Percentiles rank a stretch among this genome's conserved stretches.
phyloP scores from a whole-genome alignment of 371 early-diverging fungal species.

The Dichotomocladium elegans region DNA sequence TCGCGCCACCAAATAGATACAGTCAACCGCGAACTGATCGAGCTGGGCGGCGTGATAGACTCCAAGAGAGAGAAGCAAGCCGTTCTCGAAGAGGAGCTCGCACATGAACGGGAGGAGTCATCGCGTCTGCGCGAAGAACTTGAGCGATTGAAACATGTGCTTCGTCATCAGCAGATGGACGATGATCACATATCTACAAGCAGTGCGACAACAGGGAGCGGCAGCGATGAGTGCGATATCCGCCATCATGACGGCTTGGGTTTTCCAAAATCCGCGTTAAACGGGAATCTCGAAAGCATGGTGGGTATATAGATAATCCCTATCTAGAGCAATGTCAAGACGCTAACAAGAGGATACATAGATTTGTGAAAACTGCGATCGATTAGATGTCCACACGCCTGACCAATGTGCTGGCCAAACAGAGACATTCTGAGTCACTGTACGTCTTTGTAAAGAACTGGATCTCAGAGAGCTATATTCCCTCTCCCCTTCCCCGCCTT shows the following conservation, averaged over 20 bases:
- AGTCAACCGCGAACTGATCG: conserved; percentile 66
- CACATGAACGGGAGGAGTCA: conserved; percentile 48
- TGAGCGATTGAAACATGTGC: conserved; percentile 28
- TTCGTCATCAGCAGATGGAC: neutral
- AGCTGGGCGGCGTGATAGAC: conserved; percentile 68
- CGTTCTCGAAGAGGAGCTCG: conserved; percentile 66
- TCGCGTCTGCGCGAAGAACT: conserved; percentile 49
- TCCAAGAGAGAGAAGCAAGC: conserved; percentile 73
- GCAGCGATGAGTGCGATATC: conserved; percentile 7
- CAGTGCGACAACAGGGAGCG: no score
- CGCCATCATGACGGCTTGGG: conserved; percentile 45
- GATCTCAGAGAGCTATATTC: no score
- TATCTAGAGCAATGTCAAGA: conserved; percentile 62
- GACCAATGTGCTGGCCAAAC: conserved; percentile 14
- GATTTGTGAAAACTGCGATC: conserved; percentile 21
- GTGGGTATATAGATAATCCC: no score
- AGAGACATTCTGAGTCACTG: conserved; percentile 22
- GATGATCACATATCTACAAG: neutral
- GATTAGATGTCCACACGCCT: conserved; percentile 13
- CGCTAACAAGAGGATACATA: conserved; percentile 14
- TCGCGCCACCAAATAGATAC: conserved; percentile 53
- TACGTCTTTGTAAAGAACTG: no score
- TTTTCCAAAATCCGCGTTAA: conserved; percentile 64
- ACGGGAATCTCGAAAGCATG: no score
- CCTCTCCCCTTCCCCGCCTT: no score